Base-by-base conservation (phyloP, 257 asterid genomes). In the Solanum microdontum region DNA sequence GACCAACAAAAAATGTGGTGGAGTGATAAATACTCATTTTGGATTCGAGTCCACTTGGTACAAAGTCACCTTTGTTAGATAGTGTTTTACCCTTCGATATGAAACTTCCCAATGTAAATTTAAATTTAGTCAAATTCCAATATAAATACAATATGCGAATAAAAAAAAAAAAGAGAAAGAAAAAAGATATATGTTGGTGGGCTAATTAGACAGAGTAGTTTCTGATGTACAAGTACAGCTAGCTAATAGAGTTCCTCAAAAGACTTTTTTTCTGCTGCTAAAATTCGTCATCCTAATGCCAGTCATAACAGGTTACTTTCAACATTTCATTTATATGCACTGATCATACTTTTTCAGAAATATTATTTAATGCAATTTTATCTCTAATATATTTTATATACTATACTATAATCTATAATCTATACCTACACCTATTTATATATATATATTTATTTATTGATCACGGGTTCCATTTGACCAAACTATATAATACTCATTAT, bases 281-380 rank as follows among this genome's bases (percentile, higher is more conserved):
- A 73, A 17, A 73, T 8, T 74, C 82, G 82, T 73, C 82, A 74
- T 36, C 82, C 51, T 5, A 74, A 74, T 74, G 82, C 19, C 82
- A 74, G 82, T 73, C 28, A 33, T 73, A 33, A 33, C 15, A 43
- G 37, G 51, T 74, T 8, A 36, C 51, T 74, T 74, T 74, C 48
- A 74, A 74, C 28, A 74, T 34, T 74, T 74, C 82, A 74, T 74
- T 34, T 74, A 74, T 72, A 72, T 74, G 48, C 19, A 21, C 82
- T 34, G 7, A 17, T 72, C 24, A 23, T 34, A 74, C 82, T 5
- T 74, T 74, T 74, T 36, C 82, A 34, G 32, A 17, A 9, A 74
- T 8, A 21, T 34, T 74, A 40, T 40, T 40, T 23, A 74, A 74
- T 74, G 82, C 51, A 21, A 74, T 36, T 73, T 33, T 73, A 12